Conservation (phyloP, 78 protist genomes). For the Monosiga brevicollis region DNA sequence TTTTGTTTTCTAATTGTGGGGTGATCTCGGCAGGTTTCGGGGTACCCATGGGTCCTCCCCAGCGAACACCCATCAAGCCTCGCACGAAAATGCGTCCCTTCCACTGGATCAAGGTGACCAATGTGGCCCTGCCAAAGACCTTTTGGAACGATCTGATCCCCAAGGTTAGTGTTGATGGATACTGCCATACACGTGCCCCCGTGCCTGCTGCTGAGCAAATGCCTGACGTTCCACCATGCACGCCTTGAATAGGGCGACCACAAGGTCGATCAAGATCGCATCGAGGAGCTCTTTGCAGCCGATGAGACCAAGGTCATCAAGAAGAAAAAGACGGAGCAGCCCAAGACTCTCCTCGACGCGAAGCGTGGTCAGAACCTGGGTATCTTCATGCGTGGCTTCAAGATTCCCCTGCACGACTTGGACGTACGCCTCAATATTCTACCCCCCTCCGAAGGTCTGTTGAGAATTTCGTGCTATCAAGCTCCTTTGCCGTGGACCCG, state of each 20-base stretch:
- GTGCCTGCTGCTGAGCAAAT: neutral
- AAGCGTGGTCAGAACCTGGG: constrained; percentile 6
- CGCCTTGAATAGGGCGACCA: neutral
- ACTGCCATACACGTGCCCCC: neutral
- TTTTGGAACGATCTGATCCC: neutral
- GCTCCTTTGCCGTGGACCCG: too few relatives aligned
- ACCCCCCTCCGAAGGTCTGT: too few relatives aligned
- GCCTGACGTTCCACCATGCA: neutral
- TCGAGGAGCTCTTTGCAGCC: neutral
- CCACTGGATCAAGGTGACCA: neutral
- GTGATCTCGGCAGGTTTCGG: too few relatives aligned
- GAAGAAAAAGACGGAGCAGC: neutral
- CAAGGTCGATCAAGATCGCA: neutral
- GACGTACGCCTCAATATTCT: neutral
- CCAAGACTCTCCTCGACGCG: neutral
- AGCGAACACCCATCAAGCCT: neutral
- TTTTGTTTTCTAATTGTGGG: too few relatives aligned
- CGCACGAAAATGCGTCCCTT: neutral
- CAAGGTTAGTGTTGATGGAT: neutral
- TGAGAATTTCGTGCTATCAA: too few relatives aligned
- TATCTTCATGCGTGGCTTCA: neutral
- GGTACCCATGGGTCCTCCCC: neutral
- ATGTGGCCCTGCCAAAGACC: too few relatives aligned
- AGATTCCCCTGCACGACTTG: neutral
- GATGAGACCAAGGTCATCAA: neutral